Base-by-base conservation (phyloP, 2,329 filamentous ascomycete species). In the Chaetothyriales sp. region DNA sequence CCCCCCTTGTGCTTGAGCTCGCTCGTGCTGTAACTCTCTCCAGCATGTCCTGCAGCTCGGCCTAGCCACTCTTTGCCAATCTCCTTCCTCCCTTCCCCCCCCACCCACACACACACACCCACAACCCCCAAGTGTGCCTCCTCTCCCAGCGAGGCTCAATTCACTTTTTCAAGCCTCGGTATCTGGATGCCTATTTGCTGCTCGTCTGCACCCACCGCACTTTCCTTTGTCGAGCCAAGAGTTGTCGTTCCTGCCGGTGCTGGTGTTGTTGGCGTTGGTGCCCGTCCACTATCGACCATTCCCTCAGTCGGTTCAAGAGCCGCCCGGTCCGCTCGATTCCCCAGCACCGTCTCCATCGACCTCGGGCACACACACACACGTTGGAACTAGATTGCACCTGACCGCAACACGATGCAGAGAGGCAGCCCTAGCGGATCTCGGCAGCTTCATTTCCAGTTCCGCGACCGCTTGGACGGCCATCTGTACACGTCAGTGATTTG, bases 381-480 rank as follows among this genome's bases (percentile, higher is more conserved):
- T 39, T 39, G 32, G 10, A 39, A 39, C 32, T 9, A 39, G 12
- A 39, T 51, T 22, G 51, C 55, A 55, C 51, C 53, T 56, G 54
- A 57, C 52, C 42, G 52, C 47, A 51, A 48, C 54, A 57, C 43
- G 47, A 59, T 59, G 57, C 54, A 53, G 58, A 53, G 51, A 53
- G 52, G 46, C 43, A 53, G 46, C 55, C 50, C 46, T 43, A 55
- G 48, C 55, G 44, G 47, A 48, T 52, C 50, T 48, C 48, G 45
- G 51, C 55, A 58, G 57, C 57, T 53, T 58, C 54, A 55, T 54
- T 57, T 55, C 44, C 50, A 54, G 51, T 52, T 49, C 55, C 54
- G 53, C 57, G 55, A 57, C 54, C 56, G 47, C 50, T 45, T 51
- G 49, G 48, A 49, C 53, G 52, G 55, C 56, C 56, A 49, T 26